Percentiles rank a stretch among this genome's conserved stretches.
Evolutionary conservation across 768 basidiomycete genomes (phyloP).

Genomic region (Termitomyces sp.): DNA sequence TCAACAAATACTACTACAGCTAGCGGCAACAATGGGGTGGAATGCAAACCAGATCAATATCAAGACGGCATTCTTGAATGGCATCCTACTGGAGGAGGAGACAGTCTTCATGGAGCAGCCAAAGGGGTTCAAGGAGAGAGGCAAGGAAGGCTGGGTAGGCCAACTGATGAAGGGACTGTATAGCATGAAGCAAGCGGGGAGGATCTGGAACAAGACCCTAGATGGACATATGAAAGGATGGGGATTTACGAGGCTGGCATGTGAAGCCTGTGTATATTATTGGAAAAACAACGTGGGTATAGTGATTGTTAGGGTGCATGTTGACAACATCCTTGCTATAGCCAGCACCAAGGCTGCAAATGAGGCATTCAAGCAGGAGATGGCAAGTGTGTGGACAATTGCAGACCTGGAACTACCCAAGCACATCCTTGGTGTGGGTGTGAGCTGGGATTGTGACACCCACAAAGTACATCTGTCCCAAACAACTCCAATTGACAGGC

Average conservation of each 20-base stretch:
- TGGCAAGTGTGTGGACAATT: slow-evolving; percentile 25
- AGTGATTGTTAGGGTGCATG: slow-evolving; percentile 23
- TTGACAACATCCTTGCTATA: slow-evolving; percentile 26
- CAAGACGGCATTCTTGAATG: slow-evolving; percentile 22
- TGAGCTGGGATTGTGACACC: slow-evolving; percentile 21
- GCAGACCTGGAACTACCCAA: slow-evolving; percentile 28
- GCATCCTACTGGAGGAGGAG: slow-evolving; percentile 17
- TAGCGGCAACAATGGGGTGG: slow-evolving; percentile 21
- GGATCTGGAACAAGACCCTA: slow-evolving; percentile 26
- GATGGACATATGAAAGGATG: slow-evolving; percentile 17
- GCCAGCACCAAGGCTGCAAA: slow-evolving; percentile 13
- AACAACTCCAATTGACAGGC: slow-evolving; percentile 11
- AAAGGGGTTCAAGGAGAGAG: slow-evolving; percentile 16
- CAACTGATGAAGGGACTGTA: slow-evolving; percentile 1
- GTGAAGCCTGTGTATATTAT: slow-evolving; percentile 28
- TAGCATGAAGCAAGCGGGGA: neutral
- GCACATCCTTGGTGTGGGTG: slow-evolving; percentile 32
- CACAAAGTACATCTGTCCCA: slow-evolving; percentile 17
- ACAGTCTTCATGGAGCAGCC: slow-evolving; percentile 34
- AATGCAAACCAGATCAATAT: slow-evolving; percentile 29
- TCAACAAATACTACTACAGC: slow-evolving; percentile 21
- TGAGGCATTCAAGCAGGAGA: slow-evolving; percentile 20
- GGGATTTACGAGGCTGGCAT: slow-evolving; percentile 24
- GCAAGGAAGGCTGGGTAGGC: slow-evolving; percentile 14
- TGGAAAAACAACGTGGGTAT: slow-evolving; percentile 1